phyloP scores from a whole-genome alignment of 208 protist species.

The Leishmania martiniquensis region DNA sequence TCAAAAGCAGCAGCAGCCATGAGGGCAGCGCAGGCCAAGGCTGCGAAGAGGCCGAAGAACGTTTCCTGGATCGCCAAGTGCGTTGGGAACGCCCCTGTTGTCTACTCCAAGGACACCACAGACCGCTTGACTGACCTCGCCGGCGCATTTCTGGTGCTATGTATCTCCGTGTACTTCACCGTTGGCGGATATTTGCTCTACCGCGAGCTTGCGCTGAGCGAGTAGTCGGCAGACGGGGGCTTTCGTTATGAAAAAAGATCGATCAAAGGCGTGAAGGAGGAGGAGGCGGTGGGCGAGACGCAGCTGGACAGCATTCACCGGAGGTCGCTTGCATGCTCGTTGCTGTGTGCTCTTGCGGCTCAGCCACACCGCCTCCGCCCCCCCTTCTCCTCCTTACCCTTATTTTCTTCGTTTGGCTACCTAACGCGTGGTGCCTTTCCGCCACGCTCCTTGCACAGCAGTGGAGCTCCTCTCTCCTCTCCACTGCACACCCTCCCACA shows the following conservation, averaged over 20 bases:
- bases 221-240: conserved; percentile 1
- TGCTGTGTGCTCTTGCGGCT: background rate
- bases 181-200: conserved; percentile 75
- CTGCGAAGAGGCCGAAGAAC: background rate
- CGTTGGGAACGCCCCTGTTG: conserved; percentile 60
- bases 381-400: background rate
- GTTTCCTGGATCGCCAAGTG: conserved; percentile 39
- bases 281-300: background rate
- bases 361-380: background rate
- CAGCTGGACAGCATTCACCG: background rate
- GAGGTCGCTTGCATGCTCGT: background rate
- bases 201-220: conserved; percentile 56
- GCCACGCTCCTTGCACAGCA: background rate
- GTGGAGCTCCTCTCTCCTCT: background rate
- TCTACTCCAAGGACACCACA: conserved; percentile 65
- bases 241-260: background rate
- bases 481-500: background rate
- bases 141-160: conserved; percentile 69
- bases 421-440: conserved; percentile 1
- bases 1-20: background rate
- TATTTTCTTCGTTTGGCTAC: background rate
- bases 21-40: background rate
- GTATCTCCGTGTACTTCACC: conserved; percentile 83
- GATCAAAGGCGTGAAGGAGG: background rate
- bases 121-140: conserved; percentile 69